Percentiles rank a stretch among this genome's conserved stretches.
These are phyloP conservation scores for Botrytis deweyae DNA, from an alignment of 2,329 filamentous ascomycete species.

Conservation along the genomic window DNA sequence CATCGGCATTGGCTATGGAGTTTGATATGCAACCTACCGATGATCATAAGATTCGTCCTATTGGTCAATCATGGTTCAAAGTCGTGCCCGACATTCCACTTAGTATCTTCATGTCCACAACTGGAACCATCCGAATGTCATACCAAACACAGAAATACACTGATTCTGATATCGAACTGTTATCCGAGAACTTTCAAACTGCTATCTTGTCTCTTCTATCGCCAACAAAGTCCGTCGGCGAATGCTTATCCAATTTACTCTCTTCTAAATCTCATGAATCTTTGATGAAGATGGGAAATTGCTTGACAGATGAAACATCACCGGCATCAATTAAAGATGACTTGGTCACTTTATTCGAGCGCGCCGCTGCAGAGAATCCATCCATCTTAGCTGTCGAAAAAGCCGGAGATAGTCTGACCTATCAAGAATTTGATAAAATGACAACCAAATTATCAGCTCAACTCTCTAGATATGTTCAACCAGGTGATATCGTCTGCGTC, in stretches of 20 bases:
- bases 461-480: conserved; percentile 30
- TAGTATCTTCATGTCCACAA: conserved; percentile 11
- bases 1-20: conserved; percentile 15
- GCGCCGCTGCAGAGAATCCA: background rate
- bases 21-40: conserved; percentile 1
- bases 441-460: conserved; percentile 8
- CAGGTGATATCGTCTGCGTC: conserved; percentile 45
- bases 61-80: conserved; percentile 11
- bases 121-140: conserved; percentile 17
- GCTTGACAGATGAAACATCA: conserved; percentile 11
- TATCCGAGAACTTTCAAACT: background rate
- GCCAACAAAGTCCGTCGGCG: background rate
- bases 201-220: conserved; percentile 9
- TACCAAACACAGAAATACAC: conserved; percentile 8
- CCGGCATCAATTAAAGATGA: conserved; percentile 14
- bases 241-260: background rate
- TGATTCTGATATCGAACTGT: background rate
- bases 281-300: conserved; percentile 18
- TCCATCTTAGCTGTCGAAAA: conserved; percentile 12
- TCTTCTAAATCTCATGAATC: background rate
- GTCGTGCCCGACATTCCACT: conserved; percentile 13
- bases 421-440: conserved; percentile 5
- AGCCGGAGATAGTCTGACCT: background rate
- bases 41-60: background rate
- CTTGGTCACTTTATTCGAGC: conserved; percentile 20